Evolutionary conservation across 2,329 filamentous ascomycete genomes (phyloP), one percentile per base, ranked within the genome.

Genomic region (Tolypocladium ophioglossoides): DNA sequence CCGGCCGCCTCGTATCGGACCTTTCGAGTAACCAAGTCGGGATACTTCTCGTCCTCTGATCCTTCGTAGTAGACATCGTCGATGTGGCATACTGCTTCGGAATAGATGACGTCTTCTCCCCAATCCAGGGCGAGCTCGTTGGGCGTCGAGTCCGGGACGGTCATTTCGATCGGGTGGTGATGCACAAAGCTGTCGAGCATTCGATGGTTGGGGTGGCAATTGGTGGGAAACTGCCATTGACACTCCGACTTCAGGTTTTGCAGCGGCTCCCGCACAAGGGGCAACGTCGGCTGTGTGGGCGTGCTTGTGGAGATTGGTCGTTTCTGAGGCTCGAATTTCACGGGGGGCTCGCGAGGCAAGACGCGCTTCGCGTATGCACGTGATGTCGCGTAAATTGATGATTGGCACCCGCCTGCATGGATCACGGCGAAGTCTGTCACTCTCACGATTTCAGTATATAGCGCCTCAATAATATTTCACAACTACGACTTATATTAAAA

Each of bases 1-100:
- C 81, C 85, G 14, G 84, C 77, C 0, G 72, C 67, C 64, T 87
- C 83, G 55, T 84, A 82, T 56, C 80, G 75, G 24, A 72, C 66
- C 30, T 74, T 75, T 63, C 78, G 74, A 3, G 72, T 66, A 35
- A 70, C 70, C 4, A 78, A 67, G 22, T 64, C 66, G 14, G 75
- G 68, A 57, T 80, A 80, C 53, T 78, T 64, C 37, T 82, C 78
- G 50, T 82, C 72, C 48, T 86, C 82, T 8, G 79, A 80, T n/a
- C 80, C 77, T 9, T 74, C 69, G 57, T 74, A 79, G 18, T 84
- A 67, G 14, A 81, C 67, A 41, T 82, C 80, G 52, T 75, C 68
- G 2, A 72, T 62, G 20, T 59, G 51, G 46, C 69, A 70, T 10
- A 64, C 66, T 2, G 73, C 67, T 52, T 78, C 73, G 62, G 73